Evolutionary conservation across 148 eudicot genomes (phyloP).

Genomic region (Rhododendron mucronatum): DNA sequence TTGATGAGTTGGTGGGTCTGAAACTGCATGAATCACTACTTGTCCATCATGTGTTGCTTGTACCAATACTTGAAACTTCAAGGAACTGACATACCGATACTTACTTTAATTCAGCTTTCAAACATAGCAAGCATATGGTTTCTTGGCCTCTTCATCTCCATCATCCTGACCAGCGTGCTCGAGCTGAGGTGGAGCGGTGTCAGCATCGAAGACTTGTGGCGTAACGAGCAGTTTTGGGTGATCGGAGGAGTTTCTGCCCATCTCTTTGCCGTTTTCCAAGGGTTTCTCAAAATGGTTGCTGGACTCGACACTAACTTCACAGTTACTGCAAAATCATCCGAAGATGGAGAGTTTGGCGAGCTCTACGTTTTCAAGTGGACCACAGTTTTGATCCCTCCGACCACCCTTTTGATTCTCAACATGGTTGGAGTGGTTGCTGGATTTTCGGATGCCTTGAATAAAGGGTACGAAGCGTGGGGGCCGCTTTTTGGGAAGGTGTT

Average conservation of each 20-base stretch:
- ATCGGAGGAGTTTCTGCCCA: slow-evolving; percentile 98
- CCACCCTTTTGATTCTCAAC: slow-evolving; percentile 76
- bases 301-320: slow-evolving; percentile 95
- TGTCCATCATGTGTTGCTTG: background rate
- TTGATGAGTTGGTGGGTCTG: background rate
- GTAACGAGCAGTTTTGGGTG: slow-evolving; percentile 99
- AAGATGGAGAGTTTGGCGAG: slow-evolving; percentile 81
- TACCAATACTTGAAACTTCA: background rate
- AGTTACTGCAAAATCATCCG: slow-evolving; percentile 81
- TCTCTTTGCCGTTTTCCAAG: slow-evolving; percentile 95
- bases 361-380: slow-evolving; percentile 95
- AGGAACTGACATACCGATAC: background rate
- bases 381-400: slow-evolving; percentile 92
- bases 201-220: slow-evolving; percentile 84
- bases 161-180: slow-evolving; percentile 72
- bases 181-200: slow-evolving; percentile 97
- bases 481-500: slow-evolving; percentile 91
- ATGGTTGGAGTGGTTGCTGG: slow-evolving; percentile 94
- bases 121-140: slow-evolving; percentile 83
- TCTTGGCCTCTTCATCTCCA: slow-evolving; percentile 87
- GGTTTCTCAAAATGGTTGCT: slow-evolving; percentile 80
- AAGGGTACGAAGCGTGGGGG: slow-evolving; percentile 93
- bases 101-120: slow-evolving; percentile 51
- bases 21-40: background rate
- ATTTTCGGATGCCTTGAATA: slow-evolving; percentile 86